Conservation (phyloP, 2,329 filamentous ascomycete species). For the Cladosporium sp. region DNA sequence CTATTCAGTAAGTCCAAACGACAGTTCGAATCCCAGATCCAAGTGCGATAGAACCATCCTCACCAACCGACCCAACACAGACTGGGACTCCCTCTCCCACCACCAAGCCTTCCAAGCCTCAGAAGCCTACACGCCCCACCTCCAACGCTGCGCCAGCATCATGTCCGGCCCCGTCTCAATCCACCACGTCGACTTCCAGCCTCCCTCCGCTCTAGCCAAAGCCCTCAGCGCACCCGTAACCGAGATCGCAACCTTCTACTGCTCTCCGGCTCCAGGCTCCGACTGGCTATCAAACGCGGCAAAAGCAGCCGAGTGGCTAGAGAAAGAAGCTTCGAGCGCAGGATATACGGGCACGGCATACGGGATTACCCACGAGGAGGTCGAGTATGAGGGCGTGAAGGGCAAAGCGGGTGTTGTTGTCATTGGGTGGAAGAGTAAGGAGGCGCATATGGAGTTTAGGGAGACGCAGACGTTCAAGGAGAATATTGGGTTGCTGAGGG, state of each 20-base stretch:
- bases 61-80: slow-evolving; percentile 22
- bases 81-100: slow-evolving; percentile 38
- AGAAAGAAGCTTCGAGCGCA: slow-evolving; percentile 25
- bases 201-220: slow-evolving; percentile 14
- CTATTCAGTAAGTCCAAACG: slow-evolving; percentile 33
- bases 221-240: slow-evolving; percentile 43
- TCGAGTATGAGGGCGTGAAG: slow-evolving; percentile 31
- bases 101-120: slow-evolving; percentile 40
- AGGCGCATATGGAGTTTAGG: slow-evolving; percentile 46
- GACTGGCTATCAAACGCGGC: slow-evolving; percentile 32
- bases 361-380: slow-evolving; percentile 25
- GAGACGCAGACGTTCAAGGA: slow-evolving; percentile 43
- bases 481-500: slow-evolving; percentile 39
- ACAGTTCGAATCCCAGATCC: neutral
- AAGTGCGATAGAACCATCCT: neutral
- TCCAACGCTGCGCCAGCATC: slow-evolving; percentile 28
- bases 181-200: slow-evolving; percentile 33
- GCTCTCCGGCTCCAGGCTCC: slow-evolving; percentile 31
- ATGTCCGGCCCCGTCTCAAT: slow-evolving; percentile 26
- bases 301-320: slow-evolving; percentile 21
- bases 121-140: slow-evolving; percentile 37
- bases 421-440: slow-evolving; percentile 51
- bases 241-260: slow-evolving; percentile 46
- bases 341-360: slow-evolving; percentile 20
- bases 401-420: slow-evolving; percentile 41